These are phyloP conservation scores for Ceratocystis eucalypticola DNA, from an alignment of 2,329 filamentous ascomycete species.

Conservation along the genomic window DNA sequence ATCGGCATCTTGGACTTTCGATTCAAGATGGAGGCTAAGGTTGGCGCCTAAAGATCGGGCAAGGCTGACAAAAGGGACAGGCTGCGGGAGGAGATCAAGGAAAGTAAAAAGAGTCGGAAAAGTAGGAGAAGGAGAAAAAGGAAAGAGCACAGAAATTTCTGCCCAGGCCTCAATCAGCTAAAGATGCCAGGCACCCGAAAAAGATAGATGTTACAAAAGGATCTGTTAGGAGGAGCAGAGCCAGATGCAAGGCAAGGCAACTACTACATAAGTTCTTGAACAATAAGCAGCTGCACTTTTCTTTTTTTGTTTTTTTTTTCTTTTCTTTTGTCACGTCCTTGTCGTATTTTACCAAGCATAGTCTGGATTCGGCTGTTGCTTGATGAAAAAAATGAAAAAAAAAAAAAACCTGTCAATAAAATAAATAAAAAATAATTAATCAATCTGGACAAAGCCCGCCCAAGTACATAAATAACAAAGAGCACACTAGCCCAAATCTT, in stretches of 20 bases:
- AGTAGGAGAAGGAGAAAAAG: constrained; percentile 7
- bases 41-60: neutral
- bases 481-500: neutral
- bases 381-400: neutral
- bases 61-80: neutral
- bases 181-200: neutral
- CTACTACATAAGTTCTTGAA: neutral
- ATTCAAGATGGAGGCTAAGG: constrained; percentile 10
- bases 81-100: neutral
- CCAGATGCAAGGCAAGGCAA: constrained; percentile 4
- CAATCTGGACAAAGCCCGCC: neutral
- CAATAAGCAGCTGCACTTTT: neutral
- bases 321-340: neutral
- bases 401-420: neutral
- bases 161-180: neutral
- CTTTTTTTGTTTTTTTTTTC: neutral
- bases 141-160: constrained; percentile 1
- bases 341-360: neutral
- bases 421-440: neutral
- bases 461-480: neutral
- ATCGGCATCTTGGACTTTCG: constrained; percentile 17
- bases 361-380: constrained; percentile 1
- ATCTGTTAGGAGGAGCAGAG: neutral
- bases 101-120: neutral
- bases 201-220: constrained; percentile 6